Percentiles rank a stretch among this genome's conserved stretches.
Conservation (phyloP, 192 early-diverging fungal species). For the Coemansia sp. region DNA sequence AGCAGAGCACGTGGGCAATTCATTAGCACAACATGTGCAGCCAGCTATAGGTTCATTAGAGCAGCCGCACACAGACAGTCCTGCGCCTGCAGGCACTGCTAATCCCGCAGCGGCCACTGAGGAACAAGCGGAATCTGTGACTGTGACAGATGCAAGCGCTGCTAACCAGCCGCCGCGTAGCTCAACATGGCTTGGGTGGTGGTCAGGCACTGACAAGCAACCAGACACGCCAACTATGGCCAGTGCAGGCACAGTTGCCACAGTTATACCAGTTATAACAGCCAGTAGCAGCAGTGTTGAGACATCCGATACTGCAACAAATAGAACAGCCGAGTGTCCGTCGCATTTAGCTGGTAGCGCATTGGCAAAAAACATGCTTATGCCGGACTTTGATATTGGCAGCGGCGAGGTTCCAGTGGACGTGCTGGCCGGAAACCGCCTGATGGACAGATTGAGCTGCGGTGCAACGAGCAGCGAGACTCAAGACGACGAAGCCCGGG, state of each 20-base stretch:
- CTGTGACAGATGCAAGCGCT: not conserved
- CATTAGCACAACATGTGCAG: conserved; percentile 3
- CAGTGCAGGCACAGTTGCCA: not conserved
- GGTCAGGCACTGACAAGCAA: conserved; percentile 2
- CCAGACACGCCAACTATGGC: not conserved
- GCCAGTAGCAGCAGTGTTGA: not conserved
- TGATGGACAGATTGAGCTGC: not conserved
- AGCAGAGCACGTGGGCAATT: conserved; percentile 8
- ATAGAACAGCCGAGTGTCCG: not conserved
- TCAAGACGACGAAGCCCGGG: not conserved
- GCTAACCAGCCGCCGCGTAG: not conserved
- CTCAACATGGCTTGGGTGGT: conserved; percentile 13
- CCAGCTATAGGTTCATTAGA: not conserved
- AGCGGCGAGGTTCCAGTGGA: not conserved
- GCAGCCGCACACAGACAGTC: not conserved
- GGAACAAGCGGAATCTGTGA: not conserved
- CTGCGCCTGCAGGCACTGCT: not conserved
- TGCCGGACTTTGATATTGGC: conserved; percentile 35
- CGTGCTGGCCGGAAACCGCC: not conserved
- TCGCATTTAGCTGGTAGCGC: not conserved
- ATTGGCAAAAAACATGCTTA: conserved; percentile 17
- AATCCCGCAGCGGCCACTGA: not conserved
- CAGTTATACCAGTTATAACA: not conserved
- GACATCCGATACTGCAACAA: not conserved
- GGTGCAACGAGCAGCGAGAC: not conserved